phyloP scores from a whole-genome alignment of 2,329 filamentous ascomycete species.

The Thelonectria rubi region DNA sequence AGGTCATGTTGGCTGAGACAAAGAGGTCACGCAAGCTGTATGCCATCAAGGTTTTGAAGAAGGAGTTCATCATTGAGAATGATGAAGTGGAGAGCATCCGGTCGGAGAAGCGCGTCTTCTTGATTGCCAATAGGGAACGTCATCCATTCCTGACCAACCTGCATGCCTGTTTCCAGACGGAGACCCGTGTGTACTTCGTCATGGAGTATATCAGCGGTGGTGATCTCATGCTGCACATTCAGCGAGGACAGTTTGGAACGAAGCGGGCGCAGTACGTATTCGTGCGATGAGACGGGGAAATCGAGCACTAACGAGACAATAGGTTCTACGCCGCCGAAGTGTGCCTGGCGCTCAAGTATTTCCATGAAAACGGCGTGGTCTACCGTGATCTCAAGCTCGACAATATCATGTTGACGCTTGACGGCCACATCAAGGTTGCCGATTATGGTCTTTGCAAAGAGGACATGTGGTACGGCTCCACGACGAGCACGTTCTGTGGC shows the following conservation, averaged over 20 bases:
- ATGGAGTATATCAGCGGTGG: slow-evolving; percentile 99
- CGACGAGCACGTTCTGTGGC: slow-evolving; percentile 97
- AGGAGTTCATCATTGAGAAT: slow-evolving; percentile 99
- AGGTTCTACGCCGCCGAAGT: slow-evolving; percentile 98
- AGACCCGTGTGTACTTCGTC: slow-evolving; percentile 98
- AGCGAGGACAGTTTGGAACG: slow-evolving; percentile 92
- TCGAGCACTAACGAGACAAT: slow-evolving; percentile 30
- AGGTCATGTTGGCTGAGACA: slow-evolving; percentile 98
- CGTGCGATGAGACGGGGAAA: background rate
- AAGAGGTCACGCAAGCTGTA: slow-evolving; percentile 92
- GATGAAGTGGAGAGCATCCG: slow-evolving; percentile 98
- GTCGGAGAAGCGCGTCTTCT: slow-evolving; percentile 96
- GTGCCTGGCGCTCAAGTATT: slow-evolving; percentile 96
- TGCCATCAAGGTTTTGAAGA: slow-evolving; percentile 98
- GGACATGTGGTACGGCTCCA: slow-evolving; percentile 99
- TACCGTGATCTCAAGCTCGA: slow-evolving; percentile 96
- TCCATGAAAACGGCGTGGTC: slow-evolving; percentile 99
- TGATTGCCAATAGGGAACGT: slow-evolving; percentile 95
- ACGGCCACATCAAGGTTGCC: slow-evolving; percentile 98
- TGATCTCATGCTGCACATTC: slow-evolving; percentile 98
- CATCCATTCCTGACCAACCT: slow-evolving; percentile 96
- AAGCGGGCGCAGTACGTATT: slow-evolving; percentile 88
- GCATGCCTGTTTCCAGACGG: slow-evolving; percentile 98
- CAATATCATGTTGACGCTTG: slow-evolving; percentile 91
- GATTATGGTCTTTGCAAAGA: slow-evolving; percentile 99